Evolutionary conservation across 2,329 filamentous ascomycete species (phyloP), one percentile per base, ranked within the genome.

Genomic region (Mycosphaerelloides madeirae): DNA sequence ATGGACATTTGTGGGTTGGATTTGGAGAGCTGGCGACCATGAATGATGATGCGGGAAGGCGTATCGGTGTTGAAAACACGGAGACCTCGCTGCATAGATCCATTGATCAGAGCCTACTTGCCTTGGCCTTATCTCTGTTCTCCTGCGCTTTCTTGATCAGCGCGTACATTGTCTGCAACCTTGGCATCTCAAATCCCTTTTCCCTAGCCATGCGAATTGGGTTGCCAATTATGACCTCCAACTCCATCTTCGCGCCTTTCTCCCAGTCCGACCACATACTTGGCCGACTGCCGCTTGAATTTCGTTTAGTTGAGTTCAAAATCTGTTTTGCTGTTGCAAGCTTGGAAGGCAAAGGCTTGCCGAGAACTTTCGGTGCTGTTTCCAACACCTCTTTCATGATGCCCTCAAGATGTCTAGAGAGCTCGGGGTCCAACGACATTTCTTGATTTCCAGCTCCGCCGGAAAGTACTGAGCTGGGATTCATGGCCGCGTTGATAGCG

Each of bases 401-500:
- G 15, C 76, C 82, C 14, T 73, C 68, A 7, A 87, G 64, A 61
- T 87, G 83, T 16, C 65, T 63, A 34, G 76, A 72, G 31, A 87
- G 67, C 58, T 86, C 82, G 0, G 76, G 63, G 54, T 87, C 83
- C 11, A 68, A 65, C 4, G 79, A 72, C 79, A 87, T 85, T 49
- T 77, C 76, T 35, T 79, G 75, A 59, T 87, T 87, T 41, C 79
- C 76, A 2, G 74, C 69, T 1, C 82, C 81, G 11, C 81, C 80
- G 1, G 77, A 78, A 0, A 87, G 72, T 6, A 87, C 82, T 2
- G 83, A 80, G 1, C 79, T 82, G 0, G 84, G 83, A 66, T 87
- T 87, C 75, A 87, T 84, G 40, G 81, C 79, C 0, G 83, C 81
- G 63, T 87, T 87, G 70, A 87, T 86, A 56, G 81, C 83, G 50